A percentile compares a stretch with the other conserved stretches of the same genome.
phyloP scores from a whole-genome alignment of 106 monocot species.

The Platanthera guangdongensis region DNA sequence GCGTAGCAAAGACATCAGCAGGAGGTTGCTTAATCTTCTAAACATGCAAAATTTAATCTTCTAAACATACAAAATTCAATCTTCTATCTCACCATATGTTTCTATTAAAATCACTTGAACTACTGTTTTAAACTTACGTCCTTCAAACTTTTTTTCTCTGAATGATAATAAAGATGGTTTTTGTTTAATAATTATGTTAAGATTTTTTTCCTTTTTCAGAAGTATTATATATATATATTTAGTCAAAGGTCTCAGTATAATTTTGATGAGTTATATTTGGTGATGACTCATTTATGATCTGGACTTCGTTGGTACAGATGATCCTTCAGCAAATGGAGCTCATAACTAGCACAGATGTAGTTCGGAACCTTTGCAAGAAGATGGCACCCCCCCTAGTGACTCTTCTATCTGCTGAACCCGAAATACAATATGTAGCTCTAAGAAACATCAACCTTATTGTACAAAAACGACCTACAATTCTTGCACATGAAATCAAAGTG shows the following conservation, averaged over 20 bases:
- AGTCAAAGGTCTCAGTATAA: neutral
- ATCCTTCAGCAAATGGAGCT: constrained; percentile 98
- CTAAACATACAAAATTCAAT: neutral
- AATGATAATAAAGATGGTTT: neutral
- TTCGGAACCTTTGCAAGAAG: constrained; percentile 96
- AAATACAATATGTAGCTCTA: constrained; percentile 93
- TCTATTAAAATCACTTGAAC: neutral
- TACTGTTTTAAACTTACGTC: neutral
- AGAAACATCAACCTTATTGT: constrained; percentile 98
- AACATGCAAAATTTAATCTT: neutral
- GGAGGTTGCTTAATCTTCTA: neutral
- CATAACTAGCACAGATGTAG: constrained; percentile 83
- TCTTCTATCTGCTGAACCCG: constrained; percentile 92
- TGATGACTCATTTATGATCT: neutral
- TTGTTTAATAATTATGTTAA: neutral
- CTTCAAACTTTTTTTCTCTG: neutral
- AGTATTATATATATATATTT: neutral
- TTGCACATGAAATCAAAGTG: constrained; percentile 99
- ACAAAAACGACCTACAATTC: constrained; percentile 90
- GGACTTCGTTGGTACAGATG: constrained; percentile 42
- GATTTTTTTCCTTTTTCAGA: neutral
- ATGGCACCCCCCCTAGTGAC: constrained; percentile 94
- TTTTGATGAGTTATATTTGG: constrained; percentile 1
- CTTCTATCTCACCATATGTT: neutral
- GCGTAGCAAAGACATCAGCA: neutral